Evolutionary conservation across 192 early-diverging fungal genomes (phyloP), one percentile per base, ranked within the genome.

Genomic region (Coemansia sp.): DNA sequence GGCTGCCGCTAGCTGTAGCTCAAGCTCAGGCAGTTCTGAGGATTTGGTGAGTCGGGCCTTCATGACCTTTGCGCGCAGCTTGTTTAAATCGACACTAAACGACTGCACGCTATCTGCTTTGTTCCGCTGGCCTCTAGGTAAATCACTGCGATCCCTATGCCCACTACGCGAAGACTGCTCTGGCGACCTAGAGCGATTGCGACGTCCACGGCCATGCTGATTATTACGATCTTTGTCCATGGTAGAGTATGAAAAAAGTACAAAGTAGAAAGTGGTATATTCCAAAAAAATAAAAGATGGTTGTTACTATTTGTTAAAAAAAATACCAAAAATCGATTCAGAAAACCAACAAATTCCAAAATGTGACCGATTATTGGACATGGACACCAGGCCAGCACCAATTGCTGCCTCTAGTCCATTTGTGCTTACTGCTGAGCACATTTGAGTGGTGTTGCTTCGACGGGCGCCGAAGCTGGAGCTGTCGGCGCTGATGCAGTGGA

Each of bases 11-110:
- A 92, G 93, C 67, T 95, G 86, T 46, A 81, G 79, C 66, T 97
- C 93, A 2, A 97, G 77, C 18, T 84, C 81, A 6, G 81, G 82
- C 3, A 84, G 78, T 42, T 95, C 85, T 1, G 88, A 84, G 3
- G 80, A 66, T 33, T 90, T 91, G 80, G 89, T 87, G 60, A 98
- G 71, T 43, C 85, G 88, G 5, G 96, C 96, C 54, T 94, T 92
- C 18, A 98, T 72, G 49, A 93, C 87, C 42, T 91, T 88, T 2
- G 95, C 88, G 36, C 91, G 88, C 46, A 98, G 79, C 65, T 91
- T 95, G 86, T 98, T 98, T 18, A 98, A 79, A 59, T 97, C 89
- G 57, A 51, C 62, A 36, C 67, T 66, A 44, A 57, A 73, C 34
- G 70, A 46, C 15, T 62, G 52, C 29, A 61, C 41, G 27, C 40